Evolutionary conservation across 106 monocot genomes (phyloP).

Genomic region (Phalaenopsis aphrodite): DNA sequence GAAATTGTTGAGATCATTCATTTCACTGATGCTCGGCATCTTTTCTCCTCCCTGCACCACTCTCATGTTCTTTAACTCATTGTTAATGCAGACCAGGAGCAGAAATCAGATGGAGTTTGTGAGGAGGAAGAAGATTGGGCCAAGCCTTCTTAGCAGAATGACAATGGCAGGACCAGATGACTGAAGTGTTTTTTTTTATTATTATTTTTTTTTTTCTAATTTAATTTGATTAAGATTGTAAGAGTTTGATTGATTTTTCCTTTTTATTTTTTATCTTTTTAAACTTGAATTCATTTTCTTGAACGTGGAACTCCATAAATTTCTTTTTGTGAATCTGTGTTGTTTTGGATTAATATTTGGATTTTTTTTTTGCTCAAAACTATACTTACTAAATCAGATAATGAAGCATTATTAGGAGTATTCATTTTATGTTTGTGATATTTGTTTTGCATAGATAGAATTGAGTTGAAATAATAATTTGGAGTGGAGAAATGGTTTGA

Average conservation of each 20-base stretch:
- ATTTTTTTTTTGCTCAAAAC: background rate
- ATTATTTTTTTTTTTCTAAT: background rate
- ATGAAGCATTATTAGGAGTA: background rate
- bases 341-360: too few species aligned
- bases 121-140: conserved; percentile 63
- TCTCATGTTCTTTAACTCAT: conserved; percentile 35
- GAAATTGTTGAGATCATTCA: background rate
- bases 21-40: conserved; percentile 12
- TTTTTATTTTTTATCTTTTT: background rate
- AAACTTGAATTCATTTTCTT: background rate
- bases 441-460: too few species aligned
- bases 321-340: too few species aligned
- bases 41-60: conserved; percentile 2
- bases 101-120: conserved; percentile 83
- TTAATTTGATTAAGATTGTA: background rate
- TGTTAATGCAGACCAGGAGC: conserved; percentile 47
- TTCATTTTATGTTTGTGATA: too few species aligned
- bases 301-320: background rate
- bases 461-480: too few species aligned
- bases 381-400: background rate
- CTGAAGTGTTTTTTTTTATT: background rate
- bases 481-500: too few species aligned
- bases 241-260: background rate
- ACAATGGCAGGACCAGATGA: conserved; percentile 37
- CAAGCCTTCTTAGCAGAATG: conserved; percentile 78